Evolutionary conservation across 257 asterid species (phyloP).

Genomic region (Cynanchum wilfordii): DNA sequence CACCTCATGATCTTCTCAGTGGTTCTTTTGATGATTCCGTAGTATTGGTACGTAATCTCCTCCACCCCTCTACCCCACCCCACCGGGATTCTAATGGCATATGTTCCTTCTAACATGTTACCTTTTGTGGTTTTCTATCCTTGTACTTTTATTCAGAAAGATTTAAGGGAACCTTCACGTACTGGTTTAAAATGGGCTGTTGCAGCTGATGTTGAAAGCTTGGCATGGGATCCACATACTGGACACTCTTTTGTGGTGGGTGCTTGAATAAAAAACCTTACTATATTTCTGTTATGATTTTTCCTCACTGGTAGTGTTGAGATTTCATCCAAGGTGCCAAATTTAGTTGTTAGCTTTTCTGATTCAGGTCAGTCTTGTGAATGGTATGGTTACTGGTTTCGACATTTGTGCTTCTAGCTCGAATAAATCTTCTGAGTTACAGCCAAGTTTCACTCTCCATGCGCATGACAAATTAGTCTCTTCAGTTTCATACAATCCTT

Average conservation of each 20-base stretch:
- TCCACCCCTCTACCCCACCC: not conserved
- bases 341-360: not conserved
- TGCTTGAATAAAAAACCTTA: conserved; percentile 14
- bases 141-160: conserved; percentile 37
- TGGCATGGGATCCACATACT: conserved; percentile 92
- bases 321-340: not conserved
- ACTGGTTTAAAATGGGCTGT: conserved; percentile 61
- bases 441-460: conserved; percentile 74
- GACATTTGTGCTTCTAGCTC: conserved; percentile 62
- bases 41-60: conserved; percentile 45
- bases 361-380: conserved; percentile 80
- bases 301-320: no score
- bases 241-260: conserved; percentile 88
- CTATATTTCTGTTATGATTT: not conserved
- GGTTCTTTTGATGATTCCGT: conserved; percentile 87
- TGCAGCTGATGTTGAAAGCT: conserved; percentile 73
- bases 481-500: conserved; percentile 51
- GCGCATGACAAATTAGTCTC: conserved; percentile 90
- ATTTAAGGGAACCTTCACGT: conserved; percentile 46
- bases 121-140: conserved; percentile 1
- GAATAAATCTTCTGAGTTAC: conserved; percentile 36
- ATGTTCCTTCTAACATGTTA: not conserved
- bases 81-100: no score
- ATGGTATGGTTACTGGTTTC: conserved; percentile 68
- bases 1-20: conserved; percentile 78